A percentile compares a stretch with the other conserved stretches of the same genome.
Conservation (phyloP, 1,139 yeast genomes). For the Debaryomyces udenii region DNA sequence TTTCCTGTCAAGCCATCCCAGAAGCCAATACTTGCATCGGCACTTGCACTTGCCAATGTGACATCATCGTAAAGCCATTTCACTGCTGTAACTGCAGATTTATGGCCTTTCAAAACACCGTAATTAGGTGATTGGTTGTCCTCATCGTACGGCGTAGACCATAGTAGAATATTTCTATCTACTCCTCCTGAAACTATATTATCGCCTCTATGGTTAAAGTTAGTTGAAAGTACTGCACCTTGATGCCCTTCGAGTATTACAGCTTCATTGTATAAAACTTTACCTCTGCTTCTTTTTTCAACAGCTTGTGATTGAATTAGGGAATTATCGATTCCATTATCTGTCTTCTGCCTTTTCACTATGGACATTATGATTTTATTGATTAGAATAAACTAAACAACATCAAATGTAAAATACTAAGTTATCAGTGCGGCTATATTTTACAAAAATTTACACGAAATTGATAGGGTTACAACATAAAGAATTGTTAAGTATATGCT, state of each 20-base stretch:
- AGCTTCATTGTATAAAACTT: conserved; percentile 11
- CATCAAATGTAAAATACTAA: background rate
- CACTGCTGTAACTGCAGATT: conserved; percentile 53
- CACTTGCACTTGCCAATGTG: conserved; percentile 47
- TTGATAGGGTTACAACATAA: background rate
- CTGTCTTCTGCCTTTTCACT: conserved; percentile 24
- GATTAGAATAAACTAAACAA: no score
- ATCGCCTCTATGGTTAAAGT: conserved; percentile 46
- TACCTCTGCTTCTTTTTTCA: background rate
- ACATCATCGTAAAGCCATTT: conserved; percentile 46
- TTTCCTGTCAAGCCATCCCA: conserved; percentile 63
- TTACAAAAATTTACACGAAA: background rate
- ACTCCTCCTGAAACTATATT: conserved; percentile 55
- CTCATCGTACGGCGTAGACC: conserved; percentile 42
- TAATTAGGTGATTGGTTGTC: conserved; percentile 32
- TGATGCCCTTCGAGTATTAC: conserved; percentile 46
- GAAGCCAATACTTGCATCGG: conserved; percentile 53
- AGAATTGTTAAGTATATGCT: conserved; percentile 5
- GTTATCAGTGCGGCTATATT: conserved; percentile 1
- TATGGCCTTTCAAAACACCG: conserved; percentile 49
- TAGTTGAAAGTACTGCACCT: conserved; percentile 50
- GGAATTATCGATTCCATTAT: conserved; percentile 7
- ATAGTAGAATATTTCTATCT: conserved; percentile 49
- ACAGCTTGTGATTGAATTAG: conserved; percentile 1
- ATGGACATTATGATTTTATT: conserved; percentile 21